Conservation (phyloP, 1,284 basidiomycete species). For the Cryptococcus amylolentus region DNA sequence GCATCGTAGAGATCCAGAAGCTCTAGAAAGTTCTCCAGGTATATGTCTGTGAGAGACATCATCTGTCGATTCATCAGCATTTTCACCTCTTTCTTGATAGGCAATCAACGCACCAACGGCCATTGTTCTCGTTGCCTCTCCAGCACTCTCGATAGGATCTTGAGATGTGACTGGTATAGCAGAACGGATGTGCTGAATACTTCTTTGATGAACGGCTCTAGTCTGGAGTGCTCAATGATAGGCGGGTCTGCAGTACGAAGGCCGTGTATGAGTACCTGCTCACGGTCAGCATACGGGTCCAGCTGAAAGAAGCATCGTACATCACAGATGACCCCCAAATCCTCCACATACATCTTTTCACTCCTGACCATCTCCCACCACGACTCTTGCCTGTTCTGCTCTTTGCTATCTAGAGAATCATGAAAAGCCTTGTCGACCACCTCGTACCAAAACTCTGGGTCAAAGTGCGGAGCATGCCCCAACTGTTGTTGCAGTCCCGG, state of each 20-base stretch:
- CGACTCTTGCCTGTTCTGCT: constrained; percentile 73
- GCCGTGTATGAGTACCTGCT: constrained; percentile 65
- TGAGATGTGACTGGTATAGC: constrained; percentile 62
- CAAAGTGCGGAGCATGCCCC: constrained; percentile 3
- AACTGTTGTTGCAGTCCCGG: neutral
- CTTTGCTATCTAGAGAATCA: constrained; percentile 64
- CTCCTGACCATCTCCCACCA: constrained; percentile 78
- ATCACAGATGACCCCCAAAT: constrained; percentile 64
- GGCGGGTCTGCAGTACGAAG: constrained; percentile 58
- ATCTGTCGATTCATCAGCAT: constrained; percentile 39
- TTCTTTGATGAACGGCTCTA: constrained; percentile 61
- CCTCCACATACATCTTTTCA: constrained; percentile 72
- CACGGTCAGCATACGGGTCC: neutral
- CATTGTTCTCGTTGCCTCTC: constrained; percentile 71
- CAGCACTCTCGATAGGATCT: constrained; percentile 64
- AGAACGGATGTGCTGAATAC: constrained; percentile 71
- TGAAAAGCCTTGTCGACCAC: constrained; percentile 65
- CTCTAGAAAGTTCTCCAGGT: constrained; percentile 62
- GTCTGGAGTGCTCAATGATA: constrained; percentile 55
- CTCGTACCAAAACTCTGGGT: constrained; percentile 63
- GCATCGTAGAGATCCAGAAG: constrained; percentile 30
- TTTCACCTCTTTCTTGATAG: neutral
- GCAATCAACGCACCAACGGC: constrained; percentile 54
- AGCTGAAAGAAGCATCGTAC: constrained; percentile 45
- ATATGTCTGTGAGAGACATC: constrained; percentile 69